phyloP scores from a whole-genome alignment of 495 filamentous ascomycete genomes.

The Mycothermus thermophilus region DNA sequence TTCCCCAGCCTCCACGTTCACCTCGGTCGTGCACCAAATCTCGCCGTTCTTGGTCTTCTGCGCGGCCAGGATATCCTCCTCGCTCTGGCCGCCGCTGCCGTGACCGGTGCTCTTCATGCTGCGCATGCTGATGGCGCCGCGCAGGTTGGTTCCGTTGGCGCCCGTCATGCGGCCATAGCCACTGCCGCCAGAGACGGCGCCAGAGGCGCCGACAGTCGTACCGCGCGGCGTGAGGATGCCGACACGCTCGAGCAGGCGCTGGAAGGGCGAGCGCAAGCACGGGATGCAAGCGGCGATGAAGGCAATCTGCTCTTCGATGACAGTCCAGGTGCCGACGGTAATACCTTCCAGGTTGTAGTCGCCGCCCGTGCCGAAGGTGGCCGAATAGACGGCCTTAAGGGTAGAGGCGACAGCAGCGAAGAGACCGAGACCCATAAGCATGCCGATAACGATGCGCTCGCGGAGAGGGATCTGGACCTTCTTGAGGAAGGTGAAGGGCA shows the following conservation, averaged over 20 bases:
- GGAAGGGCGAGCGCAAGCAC: constrained; percentile 11
- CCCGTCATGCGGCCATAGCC: too few species aligned
- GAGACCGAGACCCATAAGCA: constrained; percentile 11
- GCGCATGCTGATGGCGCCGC: too few species aligned
- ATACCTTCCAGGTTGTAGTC: constrained; percentile 8
- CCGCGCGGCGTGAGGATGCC: too few species aligned
- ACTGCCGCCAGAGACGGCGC: too few species aligned
- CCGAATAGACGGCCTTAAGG: constrained; percentile 7
- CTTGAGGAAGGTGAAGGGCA: constrained; percentile 11
- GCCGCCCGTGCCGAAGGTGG: background rate
- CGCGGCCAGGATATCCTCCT: too few species aligned
- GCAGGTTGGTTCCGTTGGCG: too few species aligned
- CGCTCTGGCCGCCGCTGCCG: too few species aligned
- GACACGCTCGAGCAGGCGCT: constrained; percentile 4
- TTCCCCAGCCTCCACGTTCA: too few species aligned
- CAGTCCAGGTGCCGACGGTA: constrained; percentile 10
- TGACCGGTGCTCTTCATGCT: too few species aligned
- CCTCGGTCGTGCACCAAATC: too few species aligned
- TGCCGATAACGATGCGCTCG: constrained; percentile 13
- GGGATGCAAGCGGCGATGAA: constrained; percentile 13
- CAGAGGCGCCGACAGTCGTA: too few species aligned
- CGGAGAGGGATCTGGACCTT: constrained; percentile 9
- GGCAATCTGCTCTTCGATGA: constrained; percentile 11
- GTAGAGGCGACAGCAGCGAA: constrained; percentile 9
- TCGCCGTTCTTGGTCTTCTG: too few species aligned